Base-by-base conservation (phyloP, 148 eudicot genomes). In the Gaultheria prostrata region DNA sequence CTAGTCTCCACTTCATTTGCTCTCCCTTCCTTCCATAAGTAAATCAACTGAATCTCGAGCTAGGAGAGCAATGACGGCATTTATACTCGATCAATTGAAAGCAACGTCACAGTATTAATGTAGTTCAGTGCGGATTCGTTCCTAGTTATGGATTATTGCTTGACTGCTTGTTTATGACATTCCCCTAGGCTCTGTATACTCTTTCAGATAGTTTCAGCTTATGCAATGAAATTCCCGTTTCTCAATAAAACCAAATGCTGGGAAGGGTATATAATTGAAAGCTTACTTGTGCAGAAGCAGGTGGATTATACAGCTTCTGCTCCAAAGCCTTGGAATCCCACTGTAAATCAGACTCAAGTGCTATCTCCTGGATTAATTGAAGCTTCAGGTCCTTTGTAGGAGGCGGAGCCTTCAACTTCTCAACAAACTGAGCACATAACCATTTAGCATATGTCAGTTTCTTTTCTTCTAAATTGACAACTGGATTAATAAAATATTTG, bases 341-440 rank as follows among this genome's bases (percentile, higher is more conserved):
- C 32, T 57, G 33, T 24, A 92, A 70, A 54, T 89, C 91, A 75
- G 83, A 87, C 76, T 93, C 96, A 2, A 82, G 53, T 49, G 96
- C 96, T 78, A 95, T 88, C 14, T 92, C 92, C 87, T 88, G 86
- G 91, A 95, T 85, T 83, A 95, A 15, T 54, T 90, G 90, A 49
- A 95, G 85, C 92, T 94, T 95, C 93, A 83, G 85, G 73, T 94
- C 91, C 88, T 83, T 88, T 9, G 92, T 67, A n/a, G 93, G 93
- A 73, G 90, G 89, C 30, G 15, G 61, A 32, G 88, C 78, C 83
- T 89, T 92, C 69, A 94, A 80, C 82, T 87, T 93, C 83, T 90
- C 89, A 20, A 86, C 88, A 77, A 95, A 92, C 98, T 95, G 51
- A 72, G 54, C 14, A 86, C 10, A 86, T n/a, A 82, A 82, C 48